Conservation (phyloP, 2,329 filamentous ascomycete genomes). For the Claviceps purpurea region DNA sequence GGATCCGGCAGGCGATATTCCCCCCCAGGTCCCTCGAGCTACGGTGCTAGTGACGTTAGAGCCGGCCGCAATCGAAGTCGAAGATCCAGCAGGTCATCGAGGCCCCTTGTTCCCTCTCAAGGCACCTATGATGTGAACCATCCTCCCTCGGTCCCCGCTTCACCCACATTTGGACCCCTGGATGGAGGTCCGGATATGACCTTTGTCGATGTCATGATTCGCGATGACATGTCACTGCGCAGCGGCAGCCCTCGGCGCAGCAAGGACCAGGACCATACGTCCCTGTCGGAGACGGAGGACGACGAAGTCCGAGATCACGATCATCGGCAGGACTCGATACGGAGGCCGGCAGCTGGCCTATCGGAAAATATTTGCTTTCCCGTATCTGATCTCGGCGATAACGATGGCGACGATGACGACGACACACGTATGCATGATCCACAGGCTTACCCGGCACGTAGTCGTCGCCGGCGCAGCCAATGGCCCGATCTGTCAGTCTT, state of each 20-base stretch:
- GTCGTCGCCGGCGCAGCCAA: conserved; percentile 50
- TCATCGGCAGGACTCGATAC: conserved; percentile 15
- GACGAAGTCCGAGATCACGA: conserved; percentile 10
- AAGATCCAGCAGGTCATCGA: conserved; percentile 39
- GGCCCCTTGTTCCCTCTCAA: conserved; percentile 22
- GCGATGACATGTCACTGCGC: conserved; percentile 43
- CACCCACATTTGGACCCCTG: conserved; percentile 37
- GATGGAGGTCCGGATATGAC: conserved; percentile 39
- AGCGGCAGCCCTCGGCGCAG: conserved; percentile 16
- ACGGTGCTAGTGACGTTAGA: conserved; percentile 29
- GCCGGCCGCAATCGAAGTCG: conserved; percentile 25
- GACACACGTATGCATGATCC: conserved; percentile 41
- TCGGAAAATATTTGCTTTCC: conserved; percentile 92
- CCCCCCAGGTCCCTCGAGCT: conserved; percentile 18
- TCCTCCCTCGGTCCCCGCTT: conserved; percentile 53
- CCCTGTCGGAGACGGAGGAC: conserved; percentile 15
- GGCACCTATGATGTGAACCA: conserved; percentile 49
- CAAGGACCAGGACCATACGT: conserved; percentile 18
- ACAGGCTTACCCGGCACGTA: conserved; percentile 19
- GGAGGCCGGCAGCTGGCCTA: conserved; percentile 47
- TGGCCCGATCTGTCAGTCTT: conserved; percentile 81
- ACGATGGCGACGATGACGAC: conserved; percentile 33
- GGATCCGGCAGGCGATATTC: conserved; percentile 14
- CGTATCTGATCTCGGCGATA: conserved; percentile 61
- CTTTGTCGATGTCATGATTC: conserved; percentile 58